Evolutionary conservation across 2,329 filamentous ascomycete species (phyloP).

Genomic region (Alternaria incomplexa): DNA sequence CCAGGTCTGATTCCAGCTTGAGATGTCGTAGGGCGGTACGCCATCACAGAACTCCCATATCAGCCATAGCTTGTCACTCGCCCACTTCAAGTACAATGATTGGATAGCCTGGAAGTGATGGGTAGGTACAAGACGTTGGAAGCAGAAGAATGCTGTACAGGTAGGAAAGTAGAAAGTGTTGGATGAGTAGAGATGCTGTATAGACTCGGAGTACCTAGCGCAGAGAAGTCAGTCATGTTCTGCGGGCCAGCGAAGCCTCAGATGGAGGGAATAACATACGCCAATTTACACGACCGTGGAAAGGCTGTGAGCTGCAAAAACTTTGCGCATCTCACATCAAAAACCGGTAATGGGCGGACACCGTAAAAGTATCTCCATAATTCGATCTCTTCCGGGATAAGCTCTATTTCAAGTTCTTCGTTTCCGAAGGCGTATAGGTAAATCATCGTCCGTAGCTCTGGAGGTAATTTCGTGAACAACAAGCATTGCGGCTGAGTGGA

Average conservation of each 20-base stretch:
- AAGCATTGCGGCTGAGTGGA: not conserved
- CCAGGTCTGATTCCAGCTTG: not conserved
- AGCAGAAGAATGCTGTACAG: not conserved
- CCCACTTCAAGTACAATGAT: not conserved
- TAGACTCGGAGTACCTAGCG: not conserved
- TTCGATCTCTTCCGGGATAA: rapidly evolving
- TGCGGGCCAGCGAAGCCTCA: not conserved
- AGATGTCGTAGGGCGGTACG: not conserved
- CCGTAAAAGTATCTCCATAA: not conserved
- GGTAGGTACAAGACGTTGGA: not conserved
- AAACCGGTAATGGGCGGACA: too few relatives aligned
- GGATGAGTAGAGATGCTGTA: not conserved
- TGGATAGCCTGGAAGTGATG: not conserved
- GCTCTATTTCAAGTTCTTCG: not conserved
- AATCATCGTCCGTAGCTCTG: not conserved
- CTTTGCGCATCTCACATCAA: not conserved
- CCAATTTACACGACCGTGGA: not conserved
- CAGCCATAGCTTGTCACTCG: too few relatives aligned
- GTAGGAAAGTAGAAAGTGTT: not conserved
- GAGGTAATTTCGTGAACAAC: not conserved
- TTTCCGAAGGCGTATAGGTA: not conserved
- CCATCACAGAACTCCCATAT: too few relatives aligned
- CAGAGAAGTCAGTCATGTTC: not conserved
- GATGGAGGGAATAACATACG: not conserved
- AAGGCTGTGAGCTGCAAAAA: not conserved